These are phyloP conservation scores for Fusarium sulawesiense DNA, from an alignment of 2,329 filamentous ascomycete species.

Conservation along the genomic window DNA sequence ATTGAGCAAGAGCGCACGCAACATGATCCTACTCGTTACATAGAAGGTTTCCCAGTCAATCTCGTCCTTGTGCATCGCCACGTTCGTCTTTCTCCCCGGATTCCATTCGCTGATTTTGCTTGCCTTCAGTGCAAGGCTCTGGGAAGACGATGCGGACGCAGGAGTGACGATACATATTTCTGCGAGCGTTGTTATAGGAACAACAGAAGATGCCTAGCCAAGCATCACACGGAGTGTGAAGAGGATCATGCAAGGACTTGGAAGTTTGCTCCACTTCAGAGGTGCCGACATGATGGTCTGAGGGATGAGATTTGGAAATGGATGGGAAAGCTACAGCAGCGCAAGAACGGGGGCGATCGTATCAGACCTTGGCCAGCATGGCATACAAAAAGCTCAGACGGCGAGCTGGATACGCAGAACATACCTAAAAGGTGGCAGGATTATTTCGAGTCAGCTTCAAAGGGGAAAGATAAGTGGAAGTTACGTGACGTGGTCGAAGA, in stretches of 20 bases:
- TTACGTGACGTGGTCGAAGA: neutral
- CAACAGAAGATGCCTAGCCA: constrained; percentile 46
- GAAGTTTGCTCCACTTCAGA: constrained; percentile 11
- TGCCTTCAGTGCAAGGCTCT: constrained; percentile 45
- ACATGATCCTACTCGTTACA: constrained; percentile 36
- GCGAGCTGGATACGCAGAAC: constrained; percentile 1
- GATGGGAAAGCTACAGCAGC: constrained; percentile 8
- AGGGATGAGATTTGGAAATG: neutral
- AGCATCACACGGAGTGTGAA: constrained; percentile 55
- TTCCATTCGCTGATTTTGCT: neutral
- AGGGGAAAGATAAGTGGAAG: neutral
- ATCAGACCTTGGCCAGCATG: constrained; percentile 27
- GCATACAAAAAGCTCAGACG: constrained; percentile 23
- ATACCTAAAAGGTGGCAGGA: constrained; percentile 26
- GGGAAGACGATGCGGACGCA: constrained; percentile 43
- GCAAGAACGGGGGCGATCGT: neutral
- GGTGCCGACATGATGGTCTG: neutral
- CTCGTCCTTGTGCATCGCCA: constrained; percentile 25
- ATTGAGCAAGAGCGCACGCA: constrained; percentile 15
- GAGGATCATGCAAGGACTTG: constrained; percentile 63
- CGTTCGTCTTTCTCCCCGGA: constrained; percentile 16
- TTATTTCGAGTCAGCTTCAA: constrained; percentile 5
- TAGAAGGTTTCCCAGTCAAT: constrained; percentile 46
- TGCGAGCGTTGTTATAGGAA: constrained; percentile 43
- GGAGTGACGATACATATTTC: neutral